phyloP scores from a whole-genome alignment of 495 filamentous ascomycete species.

The Penicillium odoratum region DNA sequence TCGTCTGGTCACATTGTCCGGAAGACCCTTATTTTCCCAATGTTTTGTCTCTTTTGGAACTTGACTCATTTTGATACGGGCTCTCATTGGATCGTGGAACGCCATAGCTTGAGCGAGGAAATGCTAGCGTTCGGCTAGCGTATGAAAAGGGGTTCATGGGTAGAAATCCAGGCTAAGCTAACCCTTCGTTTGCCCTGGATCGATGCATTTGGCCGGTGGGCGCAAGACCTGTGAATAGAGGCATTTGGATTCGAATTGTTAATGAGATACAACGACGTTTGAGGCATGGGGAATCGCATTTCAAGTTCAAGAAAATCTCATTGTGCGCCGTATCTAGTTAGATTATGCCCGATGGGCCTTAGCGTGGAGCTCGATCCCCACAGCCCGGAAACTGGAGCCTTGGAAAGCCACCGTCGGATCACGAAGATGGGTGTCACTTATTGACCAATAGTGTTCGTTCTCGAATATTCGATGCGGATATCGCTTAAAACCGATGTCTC shows the following conservation, averaged over 20 bases:
- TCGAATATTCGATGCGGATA: too few species aligned
- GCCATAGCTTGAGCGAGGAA: background rate
- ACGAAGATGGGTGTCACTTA: too few species aligned
- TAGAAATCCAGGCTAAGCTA: background rate
- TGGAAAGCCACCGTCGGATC: background rate
- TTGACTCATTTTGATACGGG: background rate
- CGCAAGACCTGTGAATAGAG: too few species aligned
- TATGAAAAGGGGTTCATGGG: background rate
- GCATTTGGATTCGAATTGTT: too few species aligned
- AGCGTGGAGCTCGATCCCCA: background rate
- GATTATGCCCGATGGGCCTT: background rate
- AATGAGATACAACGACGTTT: too few species aligned
- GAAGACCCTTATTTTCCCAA: background rate
- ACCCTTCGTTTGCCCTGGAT: too few species aligned
- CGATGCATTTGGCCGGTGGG: too few species aligned
- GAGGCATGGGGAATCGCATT: background rate
- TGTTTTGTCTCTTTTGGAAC: background rate
- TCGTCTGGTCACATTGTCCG: background rate
- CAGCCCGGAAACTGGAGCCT: background rate
- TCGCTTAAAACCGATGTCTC: too few species aligned
- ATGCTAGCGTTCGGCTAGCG: background rate
- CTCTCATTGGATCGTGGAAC: background rate
- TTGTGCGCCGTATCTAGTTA: background rate
- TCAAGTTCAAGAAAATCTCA: background rate
- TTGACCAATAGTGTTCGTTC: too few species aligned